Evolutionary conservation across 2,329 filamentous ascomycete genomes (phyloP), one percentile per base, ranked within the genome.

Genomic region (Xylaria sp.): DNA sequence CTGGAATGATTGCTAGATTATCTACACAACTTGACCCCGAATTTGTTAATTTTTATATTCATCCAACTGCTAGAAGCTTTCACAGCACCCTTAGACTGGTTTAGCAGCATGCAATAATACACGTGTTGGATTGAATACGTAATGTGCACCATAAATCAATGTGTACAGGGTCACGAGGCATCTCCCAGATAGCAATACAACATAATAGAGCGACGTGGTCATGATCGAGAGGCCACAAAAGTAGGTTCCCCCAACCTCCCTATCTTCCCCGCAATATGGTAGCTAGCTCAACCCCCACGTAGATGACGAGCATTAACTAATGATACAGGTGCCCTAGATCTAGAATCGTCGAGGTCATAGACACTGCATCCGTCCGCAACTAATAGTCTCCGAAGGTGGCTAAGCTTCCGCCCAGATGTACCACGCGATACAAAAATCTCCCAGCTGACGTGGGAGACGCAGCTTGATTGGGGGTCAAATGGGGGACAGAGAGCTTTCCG

Each of bases 231-330:
- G 59, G 50, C 38, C 59, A 61, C 29, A 54, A 47, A 25, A 44
- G 49, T 45, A 47, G 11, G 33, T 54, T 45, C 38, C 59, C 49
- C 59, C 27, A 61, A 54, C 27, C 10, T 31, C 17, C 55, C 29
- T 33, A 6, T 54, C 49, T 55, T 47, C 59, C 38, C 59, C 59
- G 50, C 59, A 53, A 29, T 17, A 17, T 54, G 49, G n/a, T n/a
- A n/a, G n/a, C n/a, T n/a, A n/a, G n/a, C n/a, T n/a, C n/a, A n/a
- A 54, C 38, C 59, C 49, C 59, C 59, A 54, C 59, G 17, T n/a
- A 1, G 22, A 51, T 31, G 22, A 51, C 22, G 47, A 31, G 25
- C 6, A n/a, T 33, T n/a, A 53, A 33, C 17, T 31, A n/a, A 31
- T 51, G 7, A 33, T n/a, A 20, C 9, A 7, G 29, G 20, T 51